Evolutionary conservation across 257 asterid genomes (phyloP).

Genomic region (Solanum tarijense): DNA sequence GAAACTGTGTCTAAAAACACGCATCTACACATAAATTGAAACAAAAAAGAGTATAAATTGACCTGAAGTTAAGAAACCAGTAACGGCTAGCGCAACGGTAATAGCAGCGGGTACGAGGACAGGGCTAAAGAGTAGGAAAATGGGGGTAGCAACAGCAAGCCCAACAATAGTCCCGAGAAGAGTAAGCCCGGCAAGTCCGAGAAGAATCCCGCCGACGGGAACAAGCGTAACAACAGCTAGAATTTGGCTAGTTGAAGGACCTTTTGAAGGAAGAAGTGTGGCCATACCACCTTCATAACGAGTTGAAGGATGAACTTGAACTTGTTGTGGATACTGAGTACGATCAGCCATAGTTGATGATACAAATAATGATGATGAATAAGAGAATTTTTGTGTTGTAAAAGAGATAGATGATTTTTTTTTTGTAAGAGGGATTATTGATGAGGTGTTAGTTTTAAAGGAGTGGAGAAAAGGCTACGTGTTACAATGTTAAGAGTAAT

Average conservation of each 20-base stretch:
- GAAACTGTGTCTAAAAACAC: too few relatives aligned
- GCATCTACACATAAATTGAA: neutral
- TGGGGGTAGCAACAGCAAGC: neutral
- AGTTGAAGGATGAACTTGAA: constrained; percentile 3
- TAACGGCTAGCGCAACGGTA: neutral
- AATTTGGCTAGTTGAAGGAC: constrained; percentile 5
- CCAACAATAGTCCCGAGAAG: constrained; percentile 7
- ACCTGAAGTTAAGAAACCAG: constrained; percentile 9
- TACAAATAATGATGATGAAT: neutral
- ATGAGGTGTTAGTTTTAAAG: neutral
- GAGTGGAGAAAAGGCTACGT: neutral
- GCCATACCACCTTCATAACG: neutral
- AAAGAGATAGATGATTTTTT: too few relatives aligned
- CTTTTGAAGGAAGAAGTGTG: neutral
- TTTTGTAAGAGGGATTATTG: neutral
- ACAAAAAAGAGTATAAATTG: neutral
- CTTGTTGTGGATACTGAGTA: neutral
- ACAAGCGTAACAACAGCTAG: neutral
- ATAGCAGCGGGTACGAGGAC: constrained; percentile 7
- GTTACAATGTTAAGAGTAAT: neutral
- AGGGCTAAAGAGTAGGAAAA: constrained; percentile 17
- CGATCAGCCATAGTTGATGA: neutral
- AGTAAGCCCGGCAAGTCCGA: constrained; percentile 4
- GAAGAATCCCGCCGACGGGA: neutral
- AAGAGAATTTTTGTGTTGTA: neutral